Evolutionary conservation across 768 basidiomycete genomes (phyloP).

Genomic region (Xanthoconium stramineum): DNA sequence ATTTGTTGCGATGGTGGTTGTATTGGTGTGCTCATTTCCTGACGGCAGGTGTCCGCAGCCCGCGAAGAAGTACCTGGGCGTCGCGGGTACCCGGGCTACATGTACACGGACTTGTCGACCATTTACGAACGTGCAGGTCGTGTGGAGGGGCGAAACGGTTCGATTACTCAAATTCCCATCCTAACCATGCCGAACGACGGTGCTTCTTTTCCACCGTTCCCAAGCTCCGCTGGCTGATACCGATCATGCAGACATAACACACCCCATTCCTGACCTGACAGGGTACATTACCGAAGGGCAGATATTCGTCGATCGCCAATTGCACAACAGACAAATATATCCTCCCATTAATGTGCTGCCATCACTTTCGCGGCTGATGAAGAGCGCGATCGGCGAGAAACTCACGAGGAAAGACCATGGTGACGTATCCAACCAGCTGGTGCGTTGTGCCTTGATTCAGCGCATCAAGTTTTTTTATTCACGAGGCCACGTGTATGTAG

Average conservation of each 20-base stretch:
- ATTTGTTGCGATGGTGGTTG: conserved; percentile 14
- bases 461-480: conserved; percentile 9
- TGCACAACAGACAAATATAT: conserved; percentile 96
- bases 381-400: conserved; percentile 97
- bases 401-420: conserved; percentile 98
- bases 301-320: conserved; percentile 96
- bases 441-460: conserved; percentile 41
- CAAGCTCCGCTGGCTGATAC: conserved; percentile 23
- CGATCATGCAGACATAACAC: conserved; percentile 84
- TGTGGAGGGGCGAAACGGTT: conserved; percentile 95
- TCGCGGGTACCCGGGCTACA: conserved; percentile 96
- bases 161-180: conserved; percentile 99
- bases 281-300: conserved; percentile 99
- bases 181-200: conserved; percentile 99
- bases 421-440: conserved; percentile 98
- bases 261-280: conserved; percentile 98
- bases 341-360: conserved; percentile 99
- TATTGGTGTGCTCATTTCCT: conserved; percentile 8
- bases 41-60: conserved; percentile 78
- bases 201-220: conserved; percentile 37
- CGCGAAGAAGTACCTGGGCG: conserved; percentile 99
- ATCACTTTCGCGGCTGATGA: conserved; percentile 98
- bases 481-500: conserved; percentile 44
- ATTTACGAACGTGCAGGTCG: conserved; percentile 99
- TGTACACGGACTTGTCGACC: conserved; percentile 99